These are phyloP conservation scores for Colletotrichum sp. DNA, from an alignment of 2,329 filamentous ascomycete species.

Conservation along the genomic window DNA sequence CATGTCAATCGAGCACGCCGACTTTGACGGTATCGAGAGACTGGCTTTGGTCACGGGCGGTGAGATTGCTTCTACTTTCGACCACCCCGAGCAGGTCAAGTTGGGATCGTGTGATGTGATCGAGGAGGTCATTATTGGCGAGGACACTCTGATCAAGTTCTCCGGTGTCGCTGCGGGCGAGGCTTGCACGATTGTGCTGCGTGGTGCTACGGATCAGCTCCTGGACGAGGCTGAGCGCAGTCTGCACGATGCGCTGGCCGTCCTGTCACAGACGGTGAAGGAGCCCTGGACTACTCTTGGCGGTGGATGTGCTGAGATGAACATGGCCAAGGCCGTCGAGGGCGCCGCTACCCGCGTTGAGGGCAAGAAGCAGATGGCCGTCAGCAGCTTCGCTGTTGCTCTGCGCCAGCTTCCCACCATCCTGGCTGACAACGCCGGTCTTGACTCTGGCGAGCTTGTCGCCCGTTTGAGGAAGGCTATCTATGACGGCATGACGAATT, in stretches of 20 bases:
- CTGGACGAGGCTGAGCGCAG: constrained; percentile 96
- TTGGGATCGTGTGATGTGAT: constrained; percentile 94
- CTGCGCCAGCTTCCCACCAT: constrained; percentile 95
- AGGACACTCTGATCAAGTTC: constrained; percentile 97
- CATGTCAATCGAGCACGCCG: constrained; percentile 97
- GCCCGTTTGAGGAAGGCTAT: constrained; percentile 90
- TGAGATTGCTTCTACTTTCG: constrained; percentile 97
- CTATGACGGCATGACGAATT: constrained; percentile 92
- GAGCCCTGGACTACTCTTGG: constrained; percentile 94
- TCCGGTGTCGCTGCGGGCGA: constrained; percentile 92
- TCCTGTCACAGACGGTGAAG: constrained; percentile 94
- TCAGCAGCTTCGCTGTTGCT: constrained; percentile 86
- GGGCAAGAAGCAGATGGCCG: constrained; percentile 95
- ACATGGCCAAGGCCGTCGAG: constrained; percentile 98
- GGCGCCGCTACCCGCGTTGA: constrained; percentile 91
- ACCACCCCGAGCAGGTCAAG: constrained; percentile 97
- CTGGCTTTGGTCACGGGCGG: constrained; percentile 94
- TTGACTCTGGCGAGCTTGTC: constrained; percentile 94
- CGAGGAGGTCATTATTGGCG: constrained; percentile 97
- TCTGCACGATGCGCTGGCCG: constrained; percentile 93
- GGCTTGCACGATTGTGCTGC: constrained; percentile 95
- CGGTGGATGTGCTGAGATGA: constrained; percentile 96
- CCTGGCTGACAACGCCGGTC: constrained; percentile 93
- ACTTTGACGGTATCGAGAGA: constrained; percentile 97
- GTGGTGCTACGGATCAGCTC: constrained; percentile 94